Percentiles rank a stretch among this genome's conserved stretches.
phyloP scores from a whole-genome alignment of 2,329 filamentous ascomycete genomes.

The Penicillium psychrosexuale region DNA sequence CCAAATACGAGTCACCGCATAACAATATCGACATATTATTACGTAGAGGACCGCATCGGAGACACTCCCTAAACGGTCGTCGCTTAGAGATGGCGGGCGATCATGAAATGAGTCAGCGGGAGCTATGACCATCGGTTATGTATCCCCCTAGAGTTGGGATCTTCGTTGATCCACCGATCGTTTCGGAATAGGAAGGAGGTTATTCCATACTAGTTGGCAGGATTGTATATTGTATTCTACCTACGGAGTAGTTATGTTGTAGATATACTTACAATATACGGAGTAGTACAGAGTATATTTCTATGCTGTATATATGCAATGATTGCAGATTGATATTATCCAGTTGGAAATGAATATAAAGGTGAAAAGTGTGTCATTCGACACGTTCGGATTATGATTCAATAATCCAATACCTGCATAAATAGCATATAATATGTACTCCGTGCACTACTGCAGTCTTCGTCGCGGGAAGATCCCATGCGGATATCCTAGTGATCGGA shows the following conservation, averaged over 20 bases:
- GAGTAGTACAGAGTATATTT: no score
- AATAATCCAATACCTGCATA: neutral
- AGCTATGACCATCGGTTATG: slow-evolving; percentile 33
- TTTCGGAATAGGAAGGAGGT: slow-evolving; percentile 24
- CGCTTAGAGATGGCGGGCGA: slow-evolving; percentile 9
- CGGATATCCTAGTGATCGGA: slow-evolving; percentile 3
- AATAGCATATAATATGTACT: neutral
- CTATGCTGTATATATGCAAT: neutral
- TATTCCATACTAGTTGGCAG: slow-evolving; percentile 5
- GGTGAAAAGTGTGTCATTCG: neutral
- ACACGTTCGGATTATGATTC: neutral
- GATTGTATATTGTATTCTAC: neutral
- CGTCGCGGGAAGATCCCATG: slow-evolving; percentile 9
- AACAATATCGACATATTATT: neutral
- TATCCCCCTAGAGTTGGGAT: slow-evolving; percentile 10
- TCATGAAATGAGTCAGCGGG: slow-evolving; percentile 7
- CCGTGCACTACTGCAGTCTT: slow-evolving; percentile 1
- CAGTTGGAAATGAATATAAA: neutral
- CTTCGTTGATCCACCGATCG: slow-evolving; percentile 14
- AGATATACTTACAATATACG: neutral
- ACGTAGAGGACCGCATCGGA: slow-evolving; percentile 13
- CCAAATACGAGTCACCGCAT: slow-evolving; percentile 1
- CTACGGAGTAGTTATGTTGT: no score
- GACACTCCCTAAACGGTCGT: slow-evolving; percentile 18
- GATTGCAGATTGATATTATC: neutral